Conservation (phyloP, 2,329 filamentous ascomycete species). For the Exophiala bonariae region DNA sequence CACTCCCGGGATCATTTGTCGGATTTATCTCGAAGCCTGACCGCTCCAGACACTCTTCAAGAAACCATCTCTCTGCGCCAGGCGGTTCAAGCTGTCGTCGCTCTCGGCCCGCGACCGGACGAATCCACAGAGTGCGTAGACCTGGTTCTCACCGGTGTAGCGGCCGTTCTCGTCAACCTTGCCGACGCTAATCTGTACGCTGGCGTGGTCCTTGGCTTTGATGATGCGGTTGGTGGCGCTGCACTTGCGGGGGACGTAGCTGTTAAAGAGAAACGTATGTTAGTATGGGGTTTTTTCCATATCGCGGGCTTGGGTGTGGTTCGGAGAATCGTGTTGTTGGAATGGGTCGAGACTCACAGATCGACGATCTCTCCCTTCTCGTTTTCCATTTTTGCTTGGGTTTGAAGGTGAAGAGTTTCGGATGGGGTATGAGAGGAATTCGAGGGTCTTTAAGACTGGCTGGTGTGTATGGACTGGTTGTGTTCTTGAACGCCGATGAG, state of each 20-base stretch:
- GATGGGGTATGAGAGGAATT: no score
- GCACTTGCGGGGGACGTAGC: slow-evolving; percentile 99
- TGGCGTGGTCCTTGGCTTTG: slow-evolving; percentile 99
- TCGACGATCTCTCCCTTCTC: slow-evolving; percentile 99
- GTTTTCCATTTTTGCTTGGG: slow-evolving; percentile 79
- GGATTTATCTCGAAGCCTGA: slow-evolving; percentile 24
- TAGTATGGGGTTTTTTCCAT: neutral
- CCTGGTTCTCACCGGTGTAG: slow-evolving; percentile 94
- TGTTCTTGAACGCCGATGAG: no score
- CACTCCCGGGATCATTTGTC: no score
- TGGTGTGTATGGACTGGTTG: no score
- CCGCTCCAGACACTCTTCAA: slow-evolving; percentile 96
- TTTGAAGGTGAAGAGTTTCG: no score
- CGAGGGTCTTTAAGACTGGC: no score
- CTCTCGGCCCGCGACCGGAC: slow-evolving; percentile 97
- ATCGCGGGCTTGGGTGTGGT: neutral
- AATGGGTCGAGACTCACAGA: slow-evolving; percentile 62
- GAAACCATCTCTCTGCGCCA: slow-evolving; percentile 93
- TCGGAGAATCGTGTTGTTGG: neutral
- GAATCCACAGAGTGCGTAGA: slow-evolving; percentile 96
- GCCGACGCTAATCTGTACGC: slow-evolving; percentile 92
- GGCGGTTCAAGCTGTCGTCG: slow-evolving; percentile 93
- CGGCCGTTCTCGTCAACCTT: slow-evolving; percentile 99
- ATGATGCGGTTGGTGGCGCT: slow-evolving; percentile 99
- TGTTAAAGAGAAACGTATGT: slow-evolving; percentile 38